phyloP scores from a whole-genome alignment of 352 stramenopile species.

The Paralagenidium karlingii region DNA sequence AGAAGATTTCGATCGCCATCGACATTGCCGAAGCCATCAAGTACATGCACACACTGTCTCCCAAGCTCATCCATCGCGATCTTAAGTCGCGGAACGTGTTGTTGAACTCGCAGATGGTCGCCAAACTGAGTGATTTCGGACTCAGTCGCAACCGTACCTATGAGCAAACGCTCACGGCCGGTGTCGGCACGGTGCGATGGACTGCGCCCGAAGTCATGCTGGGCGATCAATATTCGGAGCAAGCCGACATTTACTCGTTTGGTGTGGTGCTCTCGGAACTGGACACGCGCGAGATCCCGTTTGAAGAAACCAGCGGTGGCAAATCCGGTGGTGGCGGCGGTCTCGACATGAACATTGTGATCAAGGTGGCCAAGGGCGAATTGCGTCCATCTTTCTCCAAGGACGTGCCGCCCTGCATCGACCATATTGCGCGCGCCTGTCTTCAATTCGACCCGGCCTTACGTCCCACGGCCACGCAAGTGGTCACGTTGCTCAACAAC shows the following conservation, averaged over 20 bases:
- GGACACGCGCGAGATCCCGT: slow-evolving; percentile 54
- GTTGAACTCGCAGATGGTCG: slow-evolving; percentile 14
- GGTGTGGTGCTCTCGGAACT: slow-evolving; percentile 57
- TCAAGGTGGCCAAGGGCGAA: slow-evolving; percentile 67
- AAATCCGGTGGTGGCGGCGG: slow-evolving; percentile 56
- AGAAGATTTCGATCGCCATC: slow-evolving; percentile 33
- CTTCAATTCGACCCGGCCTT: slow-evolving; percentile 78
- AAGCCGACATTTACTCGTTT: slow-evolving; percentile 63
- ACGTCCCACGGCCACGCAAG: slow-evolving; percentile 51
- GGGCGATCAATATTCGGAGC: slow-evolving; percentile 18
- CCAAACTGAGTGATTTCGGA: slow-evolving; percentile 20
- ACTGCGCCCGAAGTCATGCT: slow-evolving; percentile 51
- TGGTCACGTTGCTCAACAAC: slow-evolving; percentile 64
- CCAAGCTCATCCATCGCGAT: too few species aligned
- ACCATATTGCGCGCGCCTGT: slow-evolving; percentile 66
- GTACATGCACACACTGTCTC: slow-evolving; percentile 33
- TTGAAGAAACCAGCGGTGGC: too few species aligned
- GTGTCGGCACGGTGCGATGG: slow-evolving; percentile 26
- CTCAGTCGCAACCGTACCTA: too few species aligned
- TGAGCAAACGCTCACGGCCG: not conserved
- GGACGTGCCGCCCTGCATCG: slow-evolving; percentile 39
- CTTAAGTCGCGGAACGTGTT: too few species aligned
- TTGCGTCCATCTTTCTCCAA: slow-evolving; percentile 53
- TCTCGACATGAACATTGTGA: slow-evolving; percentile 49
- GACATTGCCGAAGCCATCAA: slow-evolving; percentile 12